phyloP scores from a whole-genome alignment of 257 asterid species.

The Solanum etuberosum region DNA sequence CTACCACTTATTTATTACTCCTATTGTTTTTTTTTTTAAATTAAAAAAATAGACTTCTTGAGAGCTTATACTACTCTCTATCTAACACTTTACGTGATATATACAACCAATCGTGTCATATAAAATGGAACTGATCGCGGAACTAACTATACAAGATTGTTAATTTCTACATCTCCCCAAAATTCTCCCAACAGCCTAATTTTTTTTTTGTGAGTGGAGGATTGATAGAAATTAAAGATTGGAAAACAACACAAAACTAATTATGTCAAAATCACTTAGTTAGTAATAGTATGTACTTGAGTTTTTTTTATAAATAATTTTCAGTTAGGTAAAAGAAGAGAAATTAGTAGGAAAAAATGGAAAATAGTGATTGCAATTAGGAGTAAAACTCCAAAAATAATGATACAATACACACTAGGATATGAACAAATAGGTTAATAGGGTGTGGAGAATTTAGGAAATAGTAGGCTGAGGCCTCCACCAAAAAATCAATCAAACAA shows the following conservation, averaged over 20 bases:
- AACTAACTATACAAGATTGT: background rate
- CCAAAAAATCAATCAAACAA: background rate
- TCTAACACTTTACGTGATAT: background rate
- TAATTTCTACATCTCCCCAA: background rate
- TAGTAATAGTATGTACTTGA: background rate
- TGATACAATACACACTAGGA: background rate
- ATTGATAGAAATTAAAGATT: background rate
- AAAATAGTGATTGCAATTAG: background rate
- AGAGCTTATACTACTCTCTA: background rate
- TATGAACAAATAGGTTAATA: conserved; percentile 1
- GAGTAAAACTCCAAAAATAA: background rate
- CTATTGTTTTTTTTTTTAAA: no score
- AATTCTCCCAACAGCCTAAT: background rate
- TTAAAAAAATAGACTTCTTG: no score
- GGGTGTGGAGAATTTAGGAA: conserved; percentile 21
- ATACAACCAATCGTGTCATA: accelerated
- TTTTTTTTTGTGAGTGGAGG: background rate
- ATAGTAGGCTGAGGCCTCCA: conserved; percentile 21
- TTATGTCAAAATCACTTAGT: background rate
- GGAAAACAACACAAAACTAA: background rate
- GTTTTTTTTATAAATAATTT: background rate
- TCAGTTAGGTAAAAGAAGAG: background rate
- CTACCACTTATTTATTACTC: background rate
- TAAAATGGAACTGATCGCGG: no score
- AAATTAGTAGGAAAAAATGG: background rate